Evolutionary conservation across 768 basidiomycete species (phyloP), one percentile per base, ranked within the genome.

Genomic region (Rhizopogon vulgaris): DNA sequence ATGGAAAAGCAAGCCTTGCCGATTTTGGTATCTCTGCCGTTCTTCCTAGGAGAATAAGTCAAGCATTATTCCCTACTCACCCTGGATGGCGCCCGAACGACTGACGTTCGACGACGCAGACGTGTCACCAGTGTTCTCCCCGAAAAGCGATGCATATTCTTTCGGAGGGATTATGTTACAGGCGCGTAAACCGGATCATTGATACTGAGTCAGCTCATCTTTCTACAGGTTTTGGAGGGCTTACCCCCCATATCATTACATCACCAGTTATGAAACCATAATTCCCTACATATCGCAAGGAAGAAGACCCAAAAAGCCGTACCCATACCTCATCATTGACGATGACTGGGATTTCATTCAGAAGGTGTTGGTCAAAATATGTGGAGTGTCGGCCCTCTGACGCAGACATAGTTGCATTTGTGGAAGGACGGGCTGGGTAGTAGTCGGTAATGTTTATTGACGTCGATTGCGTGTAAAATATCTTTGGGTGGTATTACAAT

Each of bases 351-450:
- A 36, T 0, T 63, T 65, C 25, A 58, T 67, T 52, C 52, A 49
- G 34, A n/a, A 5, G 3, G 15, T 65, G 65, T 46, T 67, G 64
- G 63, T 63, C 58, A 3, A 69, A 63, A 34, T 64, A 63, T 12
- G 51, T 59, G 6, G 56, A 60, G 48, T 49, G 62, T 7, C 61
- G 77, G 38, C 74, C 75, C 7, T 58, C 58, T 18, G 58, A 59
- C 30, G 45, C 40, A 18, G 66, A 69, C 27, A 63, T 73, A 36
- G 49, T 57, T 3, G 9, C n/a, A 3, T 66, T 66, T 17, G 57
- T 43, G 42, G 17, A 43, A 11, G 28, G 11, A 30, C 28, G 11
- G 27, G 28, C 42, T 30, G 32, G 8, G n/a, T n/a, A n/a, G n/a
- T n/a, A n/a, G n/a, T n/a, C n/a, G n/a, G n/a, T n/a, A n/a, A n/a